Evolutionary conservation across 2,329 filamentous ascomycete species (phyloP).

Genomic region (Westerdykella sp.): DNA sequence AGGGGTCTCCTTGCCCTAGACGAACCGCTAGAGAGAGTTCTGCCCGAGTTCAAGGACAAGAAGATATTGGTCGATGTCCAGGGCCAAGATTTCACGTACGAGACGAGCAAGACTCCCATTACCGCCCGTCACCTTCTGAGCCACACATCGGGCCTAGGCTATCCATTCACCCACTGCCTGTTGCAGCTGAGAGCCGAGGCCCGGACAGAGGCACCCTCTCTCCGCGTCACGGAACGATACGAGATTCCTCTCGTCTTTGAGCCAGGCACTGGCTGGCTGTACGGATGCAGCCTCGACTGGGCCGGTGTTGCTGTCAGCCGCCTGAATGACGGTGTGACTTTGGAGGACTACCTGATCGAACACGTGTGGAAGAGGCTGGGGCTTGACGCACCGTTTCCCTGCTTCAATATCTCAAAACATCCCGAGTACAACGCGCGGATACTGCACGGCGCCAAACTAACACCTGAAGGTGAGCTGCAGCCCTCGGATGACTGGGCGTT

Average conservation of each 20-base stretch:
- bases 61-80: constrained; percentile 5
- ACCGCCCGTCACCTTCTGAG: constrained; percentile 14
- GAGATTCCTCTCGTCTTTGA: constrained; percentile 11
- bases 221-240: no score
- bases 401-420: no score
- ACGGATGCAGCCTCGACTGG: constrained; percentile 14
- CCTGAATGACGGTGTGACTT: constrained; percentile 3
- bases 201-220: constrained; percentile 1
- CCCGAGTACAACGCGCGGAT: no score
- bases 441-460: no score
- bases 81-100: background rate
- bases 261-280: constrained; percentile 10
- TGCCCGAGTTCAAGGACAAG: constrained; percentile 12
- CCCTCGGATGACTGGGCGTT: no score
- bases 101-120: constrained; percentile 3
- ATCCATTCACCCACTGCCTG: constrained; percentile 6
- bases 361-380: no score
- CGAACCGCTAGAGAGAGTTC: constrained; percentile 11
- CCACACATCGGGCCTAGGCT: constrained; percentile 13
- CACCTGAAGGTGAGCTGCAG: no score
- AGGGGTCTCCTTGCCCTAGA: constrained; percentile 14
- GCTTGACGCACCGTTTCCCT: no score
- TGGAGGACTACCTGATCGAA: no score
- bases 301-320: constrained; percentile 9
- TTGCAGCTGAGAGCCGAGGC: constrained; percentile 3